Conservation (phyloP, 306 rosid genomes). For the Cicer yamashitae region DNA sequence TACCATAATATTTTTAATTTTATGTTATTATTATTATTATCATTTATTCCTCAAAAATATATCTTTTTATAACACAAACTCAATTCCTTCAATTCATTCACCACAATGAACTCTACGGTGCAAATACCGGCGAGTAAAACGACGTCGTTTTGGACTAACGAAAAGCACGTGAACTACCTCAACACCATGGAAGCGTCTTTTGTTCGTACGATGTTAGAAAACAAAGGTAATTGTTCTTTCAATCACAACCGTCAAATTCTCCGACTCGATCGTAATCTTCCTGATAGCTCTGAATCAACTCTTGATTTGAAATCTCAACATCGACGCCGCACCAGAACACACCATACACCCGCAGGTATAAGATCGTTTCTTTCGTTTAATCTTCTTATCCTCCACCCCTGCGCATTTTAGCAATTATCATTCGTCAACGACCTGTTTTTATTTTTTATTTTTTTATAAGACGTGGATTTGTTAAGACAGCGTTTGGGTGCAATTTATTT, state of each 20-base stretch:
- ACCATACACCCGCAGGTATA: constrained; percentile 56
- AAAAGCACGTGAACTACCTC: constrained; percentile 74
- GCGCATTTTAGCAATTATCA: constrained; percentile 25
- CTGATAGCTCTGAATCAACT: constrained; percentile 76
- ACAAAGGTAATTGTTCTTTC: neutral
- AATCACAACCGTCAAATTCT: constrained; percentile 15
- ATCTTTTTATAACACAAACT: neutral
- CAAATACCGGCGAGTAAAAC: constrained; percentile 19
- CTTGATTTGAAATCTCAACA: constrained; percentile 52
- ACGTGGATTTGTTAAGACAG: constrained; percentile 1
- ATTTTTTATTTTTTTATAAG: too few species aligned
- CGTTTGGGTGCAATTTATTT: constrained; percentile 37
- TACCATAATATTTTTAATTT: neutral
- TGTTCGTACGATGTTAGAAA: constrained; percentile 67
- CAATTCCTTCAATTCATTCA: neutral
- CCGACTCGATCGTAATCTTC: constrained; percentile 67
- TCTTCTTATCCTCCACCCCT: neutral
- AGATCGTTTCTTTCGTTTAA: neutral
- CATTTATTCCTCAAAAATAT: neutral
- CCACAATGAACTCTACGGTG: constrained; percentile 7
- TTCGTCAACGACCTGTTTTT: too few species aligned
- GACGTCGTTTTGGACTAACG: constrained; percentile 70
- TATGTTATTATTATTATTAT: too few species aligned
- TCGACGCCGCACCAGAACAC: constrained; percentile 35
- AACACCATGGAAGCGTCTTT: constrained; percentile 84